A percentile compares a stretch with the other conserved stretches of the same genome.
Conservation (phyloP, 2,329 filamentous ascomycete genomes). For the Xylariomycetidae sp. region DNA sequence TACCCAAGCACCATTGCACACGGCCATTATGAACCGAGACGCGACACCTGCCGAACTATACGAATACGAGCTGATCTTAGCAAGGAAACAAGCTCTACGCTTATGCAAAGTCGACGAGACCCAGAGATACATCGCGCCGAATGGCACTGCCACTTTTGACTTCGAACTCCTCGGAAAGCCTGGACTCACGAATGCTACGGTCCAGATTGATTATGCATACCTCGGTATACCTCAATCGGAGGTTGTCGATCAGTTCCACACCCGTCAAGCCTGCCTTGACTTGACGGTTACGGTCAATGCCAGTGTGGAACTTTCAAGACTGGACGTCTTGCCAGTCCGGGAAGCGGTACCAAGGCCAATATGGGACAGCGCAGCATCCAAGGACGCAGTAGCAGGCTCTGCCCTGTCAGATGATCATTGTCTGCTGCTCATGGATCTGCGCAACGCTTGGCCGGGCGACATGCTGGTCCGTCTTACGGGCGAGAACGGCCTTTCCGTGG, state of each 20-base stretch:
- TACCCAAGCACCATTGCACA: slow-evolving; percentile 69
- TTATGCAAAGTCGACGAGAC: slow-evolving; percentile 45
- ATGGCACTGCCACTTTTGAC: slow-evolving; percentile 63
- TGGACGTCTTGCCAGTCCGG: slow-evolving; percentile 72
- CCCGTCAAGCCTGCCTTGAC: slow-evolving; percentile 73
- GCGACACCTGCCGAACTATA: slow-evolving; percentile 74
- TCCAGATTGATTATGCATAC: slow-evolving; percentile 82
- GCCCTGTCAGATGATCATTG: slow-evolving; percentile 60
- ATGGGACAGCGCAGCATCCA: slow-evolving; percentile 37
- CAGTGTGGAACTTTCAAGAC: slow-evolving; percentile 73
- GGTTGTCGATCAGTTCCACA: slow-evolving; percentile 70
- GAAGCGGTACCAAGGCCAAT: slow-evolving; percentile 56
- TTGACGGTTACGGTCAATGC: slow-evolving; percentile 88
- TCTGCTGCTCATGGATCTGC: slow-evolving; percentile 73
- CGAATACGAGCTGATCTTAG: slow-evolving; percentile 76
- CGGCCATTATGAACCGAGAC: slow-evolving; percentile 69
- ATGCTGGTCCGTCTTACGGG: slow-evolving; percentile 60
- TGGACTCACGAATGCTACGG: slow-evolving; percentile 69
- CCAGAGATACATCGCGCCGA: slow-evolving; percentile 58
- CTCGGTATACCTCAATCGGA: slow-evolving; percentile 66
- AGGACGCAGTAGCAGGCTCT: neutral
- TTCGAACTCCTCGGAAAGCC: slow-evolving; percentile 84
- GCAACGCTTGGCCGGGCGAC: slow-evolving; percentile 83
- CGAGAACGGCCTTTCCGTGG: slow-evolving; percentile 41
- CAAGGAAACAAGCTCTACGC: slow-evolving; percentile 64